Conservation (phyloP, 202 grass and related monocot genomes). For the Digitaria exilis region DNA sequence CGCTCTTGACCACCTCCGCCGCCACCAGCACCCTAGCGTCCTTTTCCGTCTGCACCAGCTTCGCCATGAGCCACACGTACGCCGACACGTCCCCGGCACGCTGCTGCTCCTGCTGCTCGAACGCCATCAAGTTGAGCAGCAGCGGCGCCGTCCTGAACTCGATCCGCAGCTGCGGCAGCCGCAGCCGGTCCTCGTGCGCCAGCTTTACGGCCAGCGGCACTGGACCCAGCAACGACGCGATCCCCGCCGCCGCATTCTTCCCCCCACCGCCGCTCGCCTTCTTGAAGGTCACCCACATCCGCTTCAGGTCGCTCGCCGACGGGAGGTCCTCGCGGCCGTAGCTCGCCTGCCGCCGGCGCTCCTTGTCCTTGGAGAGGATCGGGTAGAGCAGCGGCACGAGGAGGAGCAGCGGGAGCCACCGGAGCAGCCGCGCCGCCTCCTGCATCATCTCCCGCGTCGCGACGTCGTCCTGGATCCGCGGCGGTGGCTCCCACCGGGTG, state of each 20-base stretch:
- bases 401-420: conserved; percentile 19
- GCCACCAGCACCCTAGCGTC: conserved; percentile 43
- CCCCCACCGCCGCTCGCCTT: not conserved
- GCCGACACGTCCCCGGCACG: conserved; percentile 36
- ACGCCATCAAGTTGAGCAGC: conserved; percentile 57
- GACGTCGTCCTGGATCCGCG: conserved; percentile 31
- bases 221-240: conserved; percentile 47
- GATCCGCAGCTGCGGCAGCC: conserved; percentile 43
- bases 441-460: conserved; percentile 16
- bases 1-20: conserved; percentile 48
- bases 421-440: conserved; percentile 30
- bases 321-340: conserved; percentile 45
- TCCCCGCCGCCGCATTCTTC: not conserved
- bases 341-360: conserved; percentile 51
- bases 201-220: conserved; percentile 53
- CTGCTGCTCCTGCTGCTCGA: conserved; percentile 38
- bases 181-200: conserved; percentile 40
- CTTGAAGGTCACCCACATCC: conserved; percentile 43
- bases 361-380: conserved; percentile 55
- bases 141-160: conserved; percentile 47
- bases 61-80: conserved; percentile 61
- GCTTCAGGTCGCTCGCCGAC: conserved; percentile 44
- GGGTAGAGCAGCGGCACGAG: conserved; percentile 55
- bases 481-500: conserved; percentile 32
- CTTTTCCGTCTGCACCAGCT: conserved; percentile 47